These are phyloP conservation scores for Pseudozyma sp. DNA, from an alignment of 1,284 basidiomycete species.

Conservation along the genomic window DNA sequence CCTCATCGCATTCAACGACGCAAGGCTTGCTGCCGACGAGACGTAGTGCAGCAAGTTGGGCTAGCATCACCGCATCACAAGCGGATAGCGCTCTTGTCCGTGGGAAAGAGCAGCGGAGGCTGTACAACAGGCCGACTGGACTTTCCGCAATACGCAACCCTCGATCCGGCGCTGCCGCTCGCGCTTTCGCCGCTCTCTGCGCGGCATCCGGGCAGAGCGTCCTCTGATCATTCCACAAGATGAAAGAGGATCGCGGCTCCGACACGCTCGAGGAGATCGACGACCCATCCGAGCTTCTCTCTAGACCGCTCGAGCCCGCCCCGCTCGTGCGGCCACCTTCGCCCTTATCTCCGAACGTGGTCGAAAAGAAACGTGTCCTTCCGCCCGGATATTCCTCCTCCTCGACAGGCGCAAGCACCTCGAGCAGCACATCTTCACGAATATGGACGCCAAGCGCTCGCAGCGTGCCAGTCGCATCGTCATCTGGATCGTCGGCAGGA, in stretches of 20 bases:
- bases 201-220: neutral
- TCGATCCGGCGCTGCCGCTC: neutral
- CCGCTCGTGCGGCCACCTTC: conserved; percentile 27
- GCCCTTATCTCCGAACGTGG: neutral
- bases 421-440: conserved; percentile 9
- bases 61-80: too few species aligned
- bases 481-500: neutral
- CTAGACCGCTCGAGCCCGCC: conserved; percentile 35
- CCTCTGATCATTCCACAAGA: conserved; percentile 4
- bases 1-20: too few species aligned
- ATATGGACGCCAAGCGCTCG: conserved; percentile 13
- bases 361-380: conserved; percentile 18
- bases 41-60: too few species aligned
- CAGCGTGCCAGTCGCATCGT: conserved; percentile 1
- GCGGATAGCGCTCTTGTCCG: too few species aligned
- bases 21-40: too few species aligned
- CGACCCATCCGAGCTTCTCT: conserved; percentile 44
- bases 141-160: neutral
- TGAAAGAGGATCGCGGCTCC: conserved; percentile 9
- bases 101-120: too few species aligned
- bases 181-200: neutral
- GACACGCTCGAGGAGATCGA: conserved; percentile 51
- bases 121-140: too few species aligned
- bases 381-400: conserved; percentile 24
- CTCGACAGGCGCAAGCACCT: neutral